Conservation (phyloP, 768 basidiomycete species). For the Clavaria fumosa region DNA sequence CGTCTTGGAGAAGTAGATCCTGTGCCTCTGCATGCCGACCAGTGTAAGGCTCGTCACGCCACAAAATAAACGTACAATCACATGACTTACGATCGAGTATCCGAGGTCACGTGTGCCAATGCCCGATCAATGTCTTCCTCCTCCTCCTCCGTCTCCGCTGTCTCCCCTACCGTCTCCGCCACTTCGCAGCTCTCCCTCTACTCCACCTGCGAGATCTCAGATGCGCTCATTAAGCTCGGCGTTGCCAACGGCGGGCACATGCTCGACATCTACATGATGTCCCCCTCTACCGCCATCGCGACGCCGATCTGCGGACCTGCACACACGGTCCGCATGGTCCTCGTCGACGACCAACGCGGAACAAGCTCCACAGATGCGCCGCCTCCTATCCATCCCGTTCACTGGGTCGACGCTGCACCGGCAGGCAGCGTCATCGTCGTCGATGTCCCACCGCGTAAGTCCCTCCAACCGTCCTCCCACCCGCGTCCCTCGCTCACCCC, state of each 20-base stretch:
- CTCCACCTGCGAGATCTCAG: conserved; percentile 76
- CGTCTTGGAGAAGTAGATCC: no score
- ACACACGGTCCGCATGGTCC: conserved; percentile 79
- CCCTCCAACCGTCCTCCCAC: conserved; percentile 6
- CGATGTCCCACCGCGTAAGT: conserved; percentile 51
- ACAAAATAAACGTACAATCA: no score
- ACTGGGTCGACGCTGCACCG: conserved; percentile 73
- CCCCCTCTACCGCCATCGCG: conserved; percentile 23
- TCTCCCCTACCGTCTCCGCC: no score
- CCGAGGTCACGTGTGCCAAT: no score
- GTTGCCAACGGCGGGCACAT: conserved; percentile 59
- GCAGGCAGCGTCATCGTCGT: conserved; percentile 57
- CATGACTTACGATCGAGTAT: no score
- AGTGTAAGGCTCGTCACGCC: no score
- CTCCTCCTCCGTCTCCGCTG: no score
- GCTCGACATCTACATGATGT: conserved; percentile 55
- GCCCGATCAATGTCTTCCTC: conserved; percentile 8
- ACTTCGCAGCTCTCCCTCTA: conserved; percentile 27
- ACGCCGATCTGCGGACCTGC: conserved; percentile 54
- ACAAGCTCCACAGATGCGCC: conserved; percentile 44
- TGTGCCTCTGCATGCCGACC: no score
- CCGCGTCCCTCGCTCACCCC: conserved; percentile 11
- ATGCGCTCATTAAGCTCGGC: conserved; percentile 73
- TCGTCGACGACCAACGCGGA: conserved; percentile 35
- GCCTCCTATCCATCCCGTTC: no score